A percentile compares a stretch with the other conserved stretches of the same genome.
Evolutionary conservation across 2,329 filamentous ascomycete genomes (phyloP).

Genomic region (Domatiomyces globalis): DNA sequence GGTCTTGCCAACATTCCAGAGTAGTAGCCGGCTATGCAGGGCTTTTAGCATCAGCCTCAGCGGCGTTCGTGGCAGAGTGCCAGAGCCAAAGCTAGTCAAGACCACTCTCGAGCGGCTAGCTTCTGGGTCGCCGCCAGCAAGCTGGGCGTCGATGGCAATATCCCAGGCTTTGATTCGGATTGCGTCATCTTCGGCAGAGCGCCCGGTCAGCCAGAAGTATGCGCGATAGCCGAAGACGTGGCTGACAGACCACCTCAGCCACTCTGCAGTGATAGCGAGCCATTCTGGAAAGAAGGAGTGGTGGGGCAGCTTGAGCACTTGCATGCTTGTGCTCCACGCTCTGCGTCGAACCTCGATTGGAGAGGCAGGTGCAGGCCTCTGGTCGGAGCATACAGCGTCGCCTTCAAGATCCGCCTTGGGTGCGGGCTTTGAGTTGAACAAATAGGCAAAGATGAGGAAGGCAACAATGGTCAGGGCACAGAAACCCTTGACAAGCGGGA

Average conservation of each 20-base stretch:
- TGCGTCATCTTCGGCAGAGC: slow-evolving; percentile 70
- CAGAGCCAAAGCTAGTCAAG: slow-evolving; percentile 74
- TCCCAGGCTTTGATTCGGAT: slow-evolving; percentile 84
- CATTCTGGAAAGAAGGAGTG: slow-evolving; percentile 79
- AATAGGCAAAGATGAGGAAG: slow-evolving; percentile 42
- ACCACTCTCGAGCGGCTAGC: slow-evolving; percentile 77
- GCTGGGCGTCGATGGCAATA: slow-evolving; percentile 82
- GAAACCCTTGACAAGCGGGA: slow-evolving; percentile 20
- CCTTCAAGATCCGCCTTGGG: slow-evolving; percentile 35
- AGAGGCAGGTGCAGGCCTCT: slow-evolving; percentile 54
- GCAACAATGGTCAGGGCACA: slow-evolving; percentile 24
- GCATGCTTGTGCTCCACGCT: slow-evolving; percentile 85
- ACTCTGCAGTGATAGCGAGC: slow-evolving; percentile 65
- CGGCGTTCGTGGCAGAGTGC: slow-evolving; percentile 72
- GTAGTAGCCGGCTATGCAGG: slow-evolving; percentile 73
- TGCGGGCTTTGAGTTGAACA: slow-evolving; percentile 42
- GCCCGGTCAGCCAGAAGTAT: slow-evolving; percentile 66
- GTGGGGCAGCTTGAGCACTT: slow-evolving; percentile 80
- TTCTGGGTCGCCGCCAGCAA: slow-evolving; percentile 78
- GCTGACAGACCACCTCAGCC: slow-evolving; percentile 63
- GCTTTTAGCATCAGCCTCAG: slow-evolving; percentile 79
- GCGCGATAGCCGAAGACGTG: slow-evolving; percentile 62
- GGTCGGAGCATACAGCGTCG: slow-evolving; percentile 16
- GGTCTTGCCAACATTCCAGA: slow-evolving; percentile 61
- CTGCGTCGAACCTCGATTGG: slow-evolving; percentile 73